phyloP scores from a whole-genome alignment of 805 yeast species.

The Tetrapisispora phaffii region DNA sequence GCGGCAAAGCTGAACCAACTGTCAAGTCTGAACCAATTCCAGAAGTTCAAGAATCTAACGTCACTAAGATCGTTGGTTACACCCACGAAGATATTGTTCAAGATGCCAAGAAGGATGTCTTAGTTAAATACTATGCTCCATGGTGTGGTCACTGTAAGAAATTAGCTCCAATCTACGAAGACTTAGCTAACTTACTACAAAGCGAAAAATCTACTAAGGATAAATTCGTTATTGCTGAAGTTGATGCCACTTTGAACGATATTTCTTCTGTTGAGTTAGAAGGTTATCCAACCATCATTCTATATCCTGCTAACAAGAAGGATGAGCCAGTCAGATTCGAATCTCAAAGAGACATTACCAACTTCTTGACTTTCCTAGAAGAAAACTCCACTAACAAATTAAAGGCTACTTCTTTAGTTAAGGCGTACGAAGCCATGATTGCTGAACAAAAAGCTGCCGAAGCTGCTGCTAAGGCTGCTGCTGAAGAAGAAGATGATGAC shows the following conservation, averaged over 20 bases:
- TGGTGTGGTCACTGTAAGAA: constrained; percentile 97
- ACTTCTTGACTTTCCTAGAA: constrained; percentile 59
- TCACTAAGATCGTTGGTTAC: constrained; percentile 69
- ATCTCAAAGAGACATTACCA: constrained; percentile 66
- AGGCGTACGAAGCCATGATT: constrained; percentile 19
- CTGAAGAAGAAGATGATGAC: constrained; percentile 16
- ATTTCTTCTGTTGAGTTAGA: constrained; percentile 61
- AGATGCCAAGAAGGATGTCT: constrained; percentile 52
- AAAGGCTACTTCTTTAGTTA: constrained; percentile 36
- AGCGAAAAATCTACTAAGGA: constrained; percentile 38
- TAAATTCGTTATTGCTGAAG: constrained; percentile 67
- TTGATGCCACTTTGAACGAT: constrained; percentile 87
- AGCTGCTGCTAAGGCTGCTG: constrained; percentile 11
- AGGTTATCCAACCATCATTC: constrained; percentile 87
- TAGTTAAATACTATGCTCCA: constrained; percentile 91
- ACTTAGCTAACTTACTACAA: constrained; percentile 62
- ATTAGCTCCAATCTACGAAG: constrained; percentile 81
- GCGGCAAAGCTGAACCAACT: constrained; percentile 59
- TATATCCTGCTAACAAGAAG: constrained; percentile 82
- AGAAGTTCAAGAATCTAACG: constrained; percentile 66
- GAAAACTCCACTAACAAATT: constrained; percentile 54
- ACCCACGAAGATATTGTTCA: constrained; percentile 63
- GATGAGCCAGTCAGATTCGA: constrained; percentile 53
- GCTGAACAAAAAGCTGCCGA: constrained; percentile 9
- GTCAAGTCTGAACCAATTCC: constrained; percentile 85